phyloP scores from a whole-genome alignment of 305 asterid species.

The Petunia hybrid region DNA sequence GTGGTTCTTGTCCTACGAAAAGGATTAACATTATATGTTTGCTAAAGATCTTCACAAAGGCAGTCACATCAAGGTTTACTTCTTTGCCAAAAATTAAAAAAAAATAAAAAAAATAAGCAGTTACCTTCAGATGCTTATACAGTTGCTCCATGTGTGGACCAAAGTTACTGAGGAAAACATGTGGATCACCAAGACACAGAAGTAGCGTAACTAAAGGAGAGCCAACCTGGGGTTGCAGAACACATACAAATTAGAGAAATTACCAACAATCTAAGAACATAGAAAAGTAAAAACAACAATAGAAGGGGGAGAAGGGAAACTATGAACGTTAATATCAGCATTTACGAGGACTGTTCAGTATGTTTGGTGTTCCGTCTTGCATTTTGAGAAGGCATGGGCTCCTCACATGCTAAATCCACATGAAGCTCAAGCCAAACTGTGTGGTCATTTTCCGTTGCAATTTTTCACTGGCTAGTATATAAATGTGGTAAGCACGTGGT shows the following conservation, averaged over 20 bases:
- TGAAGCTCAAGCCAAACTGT: constrained; percentile 22
- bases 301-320: neutral
- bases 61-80: constrained; percentile 17
- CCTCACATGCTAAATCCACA: constrained; percentile 15
- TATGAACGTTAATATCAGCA: neutral
- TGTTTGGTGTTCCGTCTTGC: constrained; percentile 12
- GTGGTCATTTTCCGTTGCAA: neutral
- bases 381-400: neutral
- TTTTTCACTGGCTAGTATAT: constrained; percentile 9
- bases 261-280: constrained; percentile 27
- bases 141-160: constrained; percentile 98
- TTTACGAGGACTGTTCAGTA: constrained; percentile 23
- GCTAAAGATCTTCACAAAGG: constrained; percentile 27
- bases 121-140: constrained; percentile 95
- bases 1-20: constrained; percentile 92
- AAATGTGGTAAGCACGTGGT: constrained; percentile 13
- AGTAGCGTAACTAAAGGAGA: constrained; percentile 98
- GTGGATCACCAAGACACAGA: constrained; percentile 97
- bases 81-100: constrained; percentile 2
- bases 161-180: constrained; percentile 80
- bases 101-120: constrained; percentile 24
- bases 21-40: constrained; percentile 35
- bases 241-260: constrained; percentile 38
- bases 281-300: constrained; percentile 20
- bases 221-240: constrained; percentile 71